Evolutionary conservation across 768 basidiomycete species (phyloP).

Genomic region (Naganishia randhawae): DNA sequence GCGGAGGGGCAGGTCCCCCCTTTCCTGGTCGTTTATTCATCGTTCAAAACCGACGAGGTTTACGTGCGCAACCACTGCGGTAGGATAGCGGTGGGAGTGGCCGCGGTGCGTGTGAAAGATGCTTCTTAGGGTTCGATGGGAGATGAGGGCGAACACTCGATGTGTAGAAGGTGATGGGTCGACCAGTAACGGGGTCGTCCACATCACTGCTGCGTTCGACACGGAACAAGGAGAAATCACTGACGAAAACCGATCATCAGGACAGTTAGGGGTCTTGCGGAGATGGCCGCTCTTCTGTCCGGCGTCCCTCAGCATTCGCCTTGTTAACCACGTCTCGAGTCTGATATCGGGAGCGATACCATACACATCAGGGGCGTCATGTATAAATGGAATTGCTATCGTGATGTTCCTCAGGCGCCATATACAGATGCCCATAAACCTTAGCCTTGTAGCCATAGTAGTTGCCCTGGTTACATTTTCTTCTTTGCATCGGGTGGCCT

Average conservation of each 20-base stretch:
- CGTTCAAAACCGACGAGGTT: background rate
- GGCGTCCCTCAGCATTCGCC: no score
- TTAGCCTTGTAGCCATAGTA: background rate
- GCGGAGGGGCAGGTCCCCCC: constrained; percentile 17
- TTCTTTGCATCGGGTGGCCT: background rate
- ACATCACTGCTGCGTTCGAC: background rate
- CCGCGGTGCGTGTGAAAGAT: background rate
- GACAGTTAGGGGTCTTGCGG: no score
- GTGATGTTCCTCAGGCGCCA: background rate
- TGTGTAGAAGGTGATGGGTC: background rate
- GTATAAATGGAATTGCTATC: no score
- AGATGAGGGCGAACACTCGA: background rate
- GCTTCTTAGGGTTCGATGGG: background rate
- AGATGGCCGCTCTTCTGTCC: no score
- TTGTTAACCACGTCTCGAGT: no score
- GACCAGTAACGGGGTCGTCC: background rate
- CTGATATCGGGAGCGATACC: no score
- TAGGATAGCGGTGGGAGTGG: background rate
- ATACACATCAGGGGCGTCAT: no score
- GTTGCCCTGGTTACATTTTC: background rate
- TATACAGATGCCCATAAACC: background rate
- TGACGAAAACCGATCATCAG: background rate
- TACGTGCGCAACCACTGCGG: background rate
- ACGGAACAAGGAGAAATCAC: background rate
- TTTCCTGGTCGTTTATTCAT: constrained; percentile 18